Base-by-base conservation (phyloP, 2,329 filamentous ascomycete species). In the Xylariaceae sp. region DNA sequence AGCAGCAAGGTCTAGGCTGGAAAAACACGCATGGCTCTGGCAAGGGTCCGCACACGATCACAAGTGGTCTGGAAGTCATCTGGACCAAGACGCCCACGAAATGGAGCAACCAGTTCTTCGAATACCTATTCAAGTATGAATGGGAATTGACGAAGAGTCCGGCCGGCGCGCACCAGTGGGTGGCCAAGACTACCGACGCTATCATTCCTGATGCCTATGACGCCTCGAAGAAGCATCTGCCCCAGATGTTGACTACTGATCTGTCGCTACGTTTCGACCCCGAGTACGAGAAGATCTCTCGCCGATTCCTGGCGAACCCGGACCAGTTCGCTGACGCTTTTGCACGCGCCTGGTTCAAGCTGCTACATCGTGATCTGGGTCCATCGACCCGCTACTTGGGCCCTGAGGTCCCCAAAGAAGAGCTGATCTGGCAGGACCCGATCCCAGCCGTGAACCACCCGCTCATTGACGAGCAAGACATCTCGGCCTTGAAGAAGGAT, bases 291-390 rank as follows among this genome's bases (percentile, higher is more conserved):
- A 89, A 89, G 80, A 88, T 92, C 67, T 80, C 85, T 16, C 81
- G 84, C 49, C 80, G 78, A 63, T 91, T 84, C 80, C 74, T 86
- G 44, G 80, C 83, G 61, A 74, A 91, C 72, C 85, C 85, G 1
- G 78, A 87, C 43, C 72, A 88, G 75, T 78, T 91, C 37, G 78
- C 77, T 50, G 83, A 89, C 56, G 84, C 80, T 8, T 92, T 91
- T 65, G 76, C 80, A 19, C 81, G 82, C 47, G 88, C 88, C 13
- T 92, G 88, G 88, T 92, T 89, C 81, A 91, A 92, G 81, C 80
- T 92, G 40, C 77, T 87, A 32, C 88, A 92, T 75, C 87, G 88
- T 74, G 88, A 91, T 69, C 80, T 92, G 73, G 88, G 88, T 15
- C 88, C 88, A 41, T 76, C 81, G 50, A 68, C 78, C 21, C 86